Base-by-base conservation (phyloP, 1,139 yeast genomes). In the Magnusiomyces tetraspermus region DNA sequence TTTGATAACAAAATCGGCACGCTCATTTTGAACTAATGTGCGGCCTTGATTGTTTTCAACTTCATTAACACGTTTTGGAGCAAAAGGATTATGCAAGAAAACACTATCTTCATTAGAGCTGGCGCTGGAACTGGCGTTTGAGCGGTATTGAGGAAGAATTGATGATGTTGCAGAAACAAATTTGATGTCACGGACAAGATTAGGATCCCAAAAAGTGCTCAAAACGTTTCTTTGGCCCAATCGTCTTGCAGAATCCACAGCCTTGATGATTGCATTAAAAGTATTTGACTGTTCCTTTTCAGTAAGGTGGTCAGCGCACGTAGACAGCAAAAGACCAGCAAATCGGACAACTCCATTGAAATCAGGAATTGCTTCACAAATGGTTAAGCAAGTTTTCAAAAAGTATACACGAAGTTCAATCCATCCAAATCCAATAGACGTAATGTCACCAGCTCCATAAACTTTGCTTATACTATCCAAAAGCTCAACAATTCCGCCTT, bases 131-230 rank as follows among this genome's bases (percentile, higher is more conserved):
- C 40, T 46, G 8, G 48, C 43, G 8, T 28, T 42, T 15, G 41
- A 45, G 24, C 17, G 44, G 26, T 15, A 54, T 43, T 49, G 55
- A 5, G 57, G 57, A 11, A 50, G 23, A 28, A 54, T 55, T 3
- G 57, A 55, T 11, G 55, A 46, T 41, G 49, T 51, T 2, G 53
- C 47, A 3, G 53, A 52, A 19, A 51, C 54, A 24, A 49, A 24
- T 37, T 51, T 55, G 15, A 82, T 72, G 44, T 73, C 76, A 54
- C 92, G 72, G 0, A 87, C 71, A 11, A 87, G 57, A 58, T 74
- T 79, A 0, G 85, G 83, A 64, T 87, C 96, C 85, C 90, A 85
- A 61, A 85, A 85, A 1, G 60, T 68, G 17, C 66, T 69, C 30
- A 59, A 59, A 22, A 67, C 59, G 21, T 61, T 67, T 8, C 65